Evolutionary conservation across 2,329 filamentous ascomycete species (phyloP).

Genomic region (Thielaviopsis ethacetica): DNA sequence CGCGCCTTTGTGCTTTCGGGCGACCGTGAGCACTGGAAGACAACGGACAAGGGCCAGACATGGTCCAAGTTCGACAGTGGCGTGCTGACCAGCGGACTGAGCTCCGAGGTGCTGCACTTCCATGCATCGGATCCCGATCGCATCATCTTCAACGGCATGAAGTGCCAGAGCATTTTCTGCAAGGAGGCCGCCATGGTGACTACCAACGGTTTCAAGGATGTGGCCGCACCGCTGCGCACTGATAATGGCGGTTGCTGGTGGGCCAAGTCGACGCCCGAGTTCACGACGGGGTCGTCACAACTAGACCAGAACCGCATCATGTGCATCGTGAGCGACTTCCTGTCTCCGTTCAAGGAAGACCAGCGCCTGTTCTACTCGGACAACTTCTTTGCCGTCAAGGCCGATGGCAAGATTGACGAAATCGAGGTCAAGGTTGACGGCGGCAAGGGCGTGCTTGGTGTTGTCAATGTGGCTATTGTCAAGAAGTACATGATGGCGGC

Average conservation of each 20-base stretch:
- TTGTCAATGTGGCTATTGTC: conserved; percentile 66
- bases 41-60: conserved; percentile 62
- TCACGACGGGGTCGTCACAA: conserved; percentile 50
- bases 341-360: conserved; percentile 54
- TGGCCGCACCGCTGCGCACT: conserved; percentile 46
- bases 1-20: conserved; percentile 68
- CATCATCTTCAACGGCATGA: conserved; percentile 68
- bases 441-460: conserved; percentile 57
- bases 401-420: conserved; percentile 35
- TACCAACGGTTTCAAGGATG: conserved; percentile 62
- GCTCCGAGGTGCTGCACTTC: conserved; percentile 45
- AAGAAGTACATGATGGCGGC: conserved; percentile 81
- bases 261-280: conserved; percentile 62
- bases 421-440: conserved; percentile 64
- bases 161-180: conserved; percentile 49
- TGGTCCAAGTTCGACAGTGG: conserved; percentile 62
- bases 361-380: conserved; percentile 70
- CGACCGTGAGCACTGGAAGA: conserved; percentile 60
- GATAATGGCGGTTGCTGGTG: conserved; percentile 68
- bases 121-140: conserved; percentile 71
- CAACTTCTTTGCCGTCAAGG: conserved; percentile 51
- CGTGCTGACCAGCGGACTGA: conserved; percentile 36
- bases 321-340: conserved; percentile 62
- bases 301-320: conserved; percentile 56
- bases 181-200: conserved; percentile 57